phyloP scores from a whole-genome alignment of 2,329 filamentous ascomycete genomes.

The Fusarium incarnatum region DNA sequence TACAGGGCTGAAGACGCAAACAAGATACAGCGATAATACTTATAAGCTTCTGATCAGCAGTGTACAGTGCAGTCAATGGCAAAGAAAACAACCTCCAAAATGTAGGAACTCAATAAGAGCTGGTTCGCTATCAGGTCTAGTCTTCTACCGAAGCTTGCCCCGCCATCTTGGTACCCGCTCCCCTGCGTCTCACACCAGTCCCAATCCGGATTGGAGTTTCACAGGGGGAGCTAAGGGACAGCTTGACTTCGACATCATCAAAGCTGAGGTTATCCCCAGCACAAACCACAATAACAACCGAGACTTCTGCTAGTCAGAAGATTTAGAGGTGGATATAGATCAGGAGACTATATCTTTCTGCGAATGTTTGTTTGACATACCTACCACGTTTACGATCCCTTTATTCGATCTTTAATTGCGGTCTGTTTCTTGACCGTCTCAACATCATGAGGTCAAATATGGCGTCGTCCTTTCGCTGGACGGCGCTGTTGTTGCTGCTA shows the following conservation, averaged over 20 bases:
- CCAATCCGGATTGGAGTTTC: constrained; percentile 41
- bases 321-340: constrained; percentile 5
- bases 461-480: constrained; percentile 71
- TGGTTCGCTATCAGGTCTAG: constrained; percentile 37
- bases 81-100: constrained; percentile 14
- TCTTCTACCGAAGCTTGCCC: constrained; percentile 43
- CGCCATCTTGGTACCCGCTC: constrained; percentile 39
- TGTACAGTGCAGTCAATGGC: constrained; percentile 36
- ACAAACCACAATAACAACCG: constrained; percentile 23
- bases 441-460: constrained; percentile 62
- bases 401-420: constrained; percentile 13
- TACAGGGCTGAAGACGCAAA: neutral
- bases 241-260: constrained; percentile 47
- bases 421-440: constrained; percentile 32
- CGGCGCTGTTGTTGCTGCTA: constrained; percentile 70
- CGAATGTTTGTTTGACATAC: constrained; percentile 9
- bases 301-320: constrained; percentile 13
- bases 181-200: constrained; percentile 42
- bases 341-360: constrained; percentile 15
- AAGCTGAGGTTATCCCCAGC: constrained; percentile 41
- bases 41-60: neutral
- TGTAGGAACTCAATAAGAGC: constrained; percentile 19
- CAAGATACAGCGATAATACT: neutral
- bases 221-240: constrained; percentile 43
- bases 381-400: constrained; percentile 4